phyloP scores from a whole-genome alignment of 192 early-diverging fungal species.

The Rhizophagus clarus region DNA sequence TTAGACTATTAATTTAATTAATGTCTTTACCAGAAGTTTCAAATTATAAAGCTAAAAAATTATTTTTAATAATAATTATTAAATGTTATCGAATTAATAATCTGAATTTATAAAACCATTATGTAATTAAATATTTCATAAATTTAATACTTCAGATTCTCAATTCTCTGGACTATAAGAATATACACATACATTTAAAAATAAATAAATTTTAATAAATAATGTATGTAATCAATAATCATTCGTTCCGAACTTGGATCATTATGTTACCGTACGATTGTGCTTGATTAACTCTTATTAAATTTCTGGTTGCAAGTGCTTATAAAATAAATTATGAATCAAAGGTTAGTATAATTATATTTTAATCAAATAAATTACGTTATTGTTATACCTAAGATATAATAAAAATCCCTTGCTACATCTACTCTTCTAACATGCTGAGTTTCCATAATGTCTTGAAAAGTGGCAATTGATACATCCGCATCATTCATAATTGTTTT shows the following conservation, averaged over 20 bases:
- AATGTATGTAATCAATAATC: no score
- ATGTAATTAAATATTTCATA: no score
- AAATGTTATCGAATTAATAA: no score
- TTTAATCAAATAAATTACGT: neutral
- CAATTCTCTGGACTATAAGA: no score
- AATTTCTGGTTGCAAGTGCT: slow-evolving; percentile 4
- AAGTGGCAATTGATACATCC: neutral
- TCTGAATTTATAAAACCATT: no score
- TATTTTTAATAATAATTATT: no score
- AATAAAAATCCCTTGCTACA: neutral
- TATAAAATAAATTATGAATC: neutral
- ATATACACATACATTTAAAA: no score
- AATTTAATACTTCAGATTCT: no score
- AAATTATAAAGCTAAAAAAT: no score
- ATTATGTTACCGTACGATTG: neutral
- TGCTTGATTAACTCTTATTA: slow-evolving; percentile 18
- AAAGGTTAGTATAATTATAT: neutral
- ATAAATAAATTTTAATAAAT: neutral
- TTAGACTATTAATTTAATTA: no score
- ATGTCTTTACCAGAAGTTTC: no score
- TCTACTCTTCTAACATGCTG: slow-evolving; percentile 1
- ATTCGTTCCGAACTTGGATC: neutral
- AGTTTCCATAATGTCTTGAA: slow-evolving; percentile 17
- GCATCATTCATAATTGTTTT: slow-evolving; percentile 2
- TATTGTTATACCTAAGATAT: slow-evolving; percentile 22